Percentiles rank a stretch among this genome's conserved stretches.
Evolutionary conservation across 257 asterid genomes (phyloP).

Genomic region (Solanum ossicruentum): DNA sequence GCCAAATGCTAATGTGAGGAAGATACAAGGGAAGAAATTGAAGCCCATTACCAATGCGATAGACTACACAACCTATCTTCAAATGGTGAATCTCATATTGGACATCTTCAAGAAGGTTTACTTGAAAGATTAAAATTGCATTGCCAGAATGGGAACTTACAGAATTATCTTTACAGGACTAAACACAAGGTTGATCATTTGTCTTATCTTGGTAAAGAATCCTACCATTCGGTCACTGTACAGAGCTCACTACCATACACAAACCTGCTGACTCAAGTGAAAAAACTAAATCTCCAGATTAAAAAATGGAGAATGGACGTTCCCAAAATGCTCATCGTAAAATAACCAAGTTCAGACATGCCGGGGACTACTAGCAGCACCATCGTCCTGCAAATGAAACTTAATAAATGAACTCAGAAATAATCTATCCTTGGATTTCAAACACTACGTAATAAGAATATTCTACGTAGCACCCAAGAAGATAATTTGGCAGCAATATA

Average conservation of each 20-base stretch:
- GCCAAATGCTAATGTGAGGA: not conserved
- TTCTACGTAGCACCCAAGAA: not conserved
- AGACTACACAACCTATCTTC: not conserved
- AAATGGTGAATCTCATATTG: not conserved
- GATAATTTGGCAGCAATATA: not conserved
- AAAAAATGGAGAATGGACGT: not conserved
- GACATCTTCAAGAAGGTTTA: not conserved
- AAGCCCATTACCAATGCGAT: not conserved
- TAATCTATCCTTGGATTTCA: not conserved
- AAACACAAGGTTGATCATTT: not conserved
- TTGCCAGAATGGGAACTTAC: not conserved
- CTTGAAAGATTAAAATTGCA: not conserved
- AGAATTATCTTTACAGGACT: slow-evolving; percentile 5
- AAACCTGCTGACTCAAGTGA: slow-evolving; percentile 6
- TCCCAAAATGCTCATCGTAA: not conserved
- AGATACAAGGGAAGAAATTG: not conserved
- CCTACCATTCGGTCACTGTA: slow-evolving; percentile 21
- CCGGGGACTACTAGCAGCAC: slow-evolving; percentile 24
- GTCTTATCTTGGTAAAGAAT: slow-evolving; percentile 18
- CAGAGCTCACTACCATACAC: slow-evolving; percentile 27
- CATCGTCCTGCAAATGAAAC: slow-evolving; percentile 44
- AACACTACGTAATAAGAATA: not conserved
- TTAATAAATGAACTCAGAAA: not conserved
- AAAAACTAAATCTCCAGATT: not conserved
- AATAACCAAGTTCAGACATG: slow-evolving; percentile 25